These are phyloP conservation scores for Salvia miltiorrhiza DNA, from an alignment of 257 asterid genomes.

Conservation along the genomic window DNA sequence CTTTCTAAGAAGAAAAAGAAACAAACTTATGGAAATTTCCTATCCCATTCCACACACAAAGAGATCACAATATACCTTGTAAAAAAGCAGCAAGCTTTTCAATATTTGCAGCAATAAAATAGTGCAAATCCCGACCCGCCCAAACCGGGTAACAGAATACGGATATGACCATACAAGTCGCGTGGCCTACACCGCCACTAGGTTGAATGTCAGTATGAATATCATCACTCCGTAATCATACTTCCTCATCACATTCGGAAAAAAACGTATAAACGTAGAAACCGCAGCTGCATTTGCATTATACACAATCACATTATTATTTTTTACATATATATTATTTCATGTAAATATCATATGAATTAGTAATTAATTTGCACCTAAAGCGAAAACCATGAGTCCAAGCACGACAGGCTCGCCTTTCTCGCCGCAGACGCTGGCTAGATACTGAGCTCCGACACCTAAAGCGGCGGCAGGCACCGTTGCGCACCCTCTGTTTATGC, in stretches of 20 bases:
- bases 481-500: constrained; percentile 71
- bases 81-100: constrained; percentile 53
- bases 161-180: constrained; percentile 58
- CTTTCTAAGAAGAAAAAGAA: not conserved
- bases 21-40: too few species aligned
- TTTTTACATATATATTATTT: too few species aligned
- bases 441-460: constrained; percentile 73
- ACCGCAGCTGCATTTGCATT: constrained; percentile 42
- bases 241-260: constrained; percentile 55
- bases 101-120: constrained; percentile 35
- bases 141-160: constrained; percentile 63
- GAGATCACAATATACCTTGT: constrained; percentile 37
- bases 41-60: too few species aligned
- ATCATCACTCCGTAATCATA: constrained; percentile 76
- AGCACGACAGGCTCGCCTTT: constrained; percentile 66
- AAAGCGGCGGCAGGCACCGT: constrained; percentile 66
- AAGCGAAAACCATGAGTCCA: constrained; percentile 54
- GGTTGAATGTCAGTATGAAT: constrained; percentile 66
- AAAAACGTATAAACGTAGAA: constrained; percentile 55
- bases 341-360: too few species aligned
- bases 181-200: constrained; percentile 71
- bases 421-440: constrained; percentile 56
- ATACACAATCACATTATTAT: too few species aligned
- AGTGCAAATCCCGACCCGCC: constrained; percentile 87
- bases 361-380: constrained; percentile 36